Base-by-base conservation (phyloP, 2,329 filamentous ascomycete species). In the Aspergillus terreus region DNA sequence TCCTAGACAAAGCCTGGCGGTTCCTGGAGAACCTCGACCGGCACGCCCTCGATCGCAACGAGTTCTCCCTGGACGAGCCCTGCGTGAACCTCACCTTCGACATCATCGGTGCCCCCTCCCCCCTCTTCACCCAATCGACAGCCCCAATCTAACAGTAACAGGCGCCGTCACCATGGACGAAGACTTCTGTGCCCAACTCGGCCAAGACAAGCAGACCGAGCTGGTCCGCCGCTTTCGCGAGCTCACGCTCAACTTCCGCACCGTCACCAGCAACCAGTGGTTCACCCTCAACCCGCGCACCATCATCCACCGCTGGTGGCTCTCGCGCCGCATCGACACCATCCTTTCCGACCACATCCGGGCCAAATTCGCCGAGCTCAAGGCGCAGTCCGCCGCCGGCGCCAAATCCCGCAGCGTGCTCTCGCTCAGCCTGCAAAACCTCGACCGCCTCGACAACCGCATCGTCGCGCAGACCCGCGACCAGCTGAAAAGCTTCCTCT, bases 401-500 rank as follows among this genome's bases (percentile, higher is more conserved):
- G 25, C 17, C 9, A 25, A 11, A 6, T 45, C 52, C n/a, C 48
- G 48, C n/a, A 57, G 52, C 30, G 25, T 58, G 10, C 49, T 58
- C 11, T 27, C 50, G 2, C 55, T 59, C 6, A 57, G 53, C 15
- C 47, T 59, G 10, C 49, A 56, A 30, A 44, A 50, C 12, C 41
- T 44, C 12, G 35, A 51, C 5, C 5, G 33, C 0, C 36, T 57
- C 6, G 32, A 35, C 7, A 12, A 17, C 0, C 10, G 19, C 4
- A 30, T 56, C 11, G 11, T 62, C 6, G 32, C 48, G 7, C 47
- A 51, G 6, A 59, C 57, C 0, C 51, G 62, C 49, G 62, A 67
- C 46, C 59, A 60, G 42, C 54, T 68, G 56, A 55, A 60, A 10
- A 66, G 76, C 4, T 72, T 75, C 50, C 73, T 76, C 52, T 77